These are phyloP conservation scores for Leccinum aurantiacum DNA, from an alignment of 768 basidiomycete species.

Conservation along the genomic window DNA sequence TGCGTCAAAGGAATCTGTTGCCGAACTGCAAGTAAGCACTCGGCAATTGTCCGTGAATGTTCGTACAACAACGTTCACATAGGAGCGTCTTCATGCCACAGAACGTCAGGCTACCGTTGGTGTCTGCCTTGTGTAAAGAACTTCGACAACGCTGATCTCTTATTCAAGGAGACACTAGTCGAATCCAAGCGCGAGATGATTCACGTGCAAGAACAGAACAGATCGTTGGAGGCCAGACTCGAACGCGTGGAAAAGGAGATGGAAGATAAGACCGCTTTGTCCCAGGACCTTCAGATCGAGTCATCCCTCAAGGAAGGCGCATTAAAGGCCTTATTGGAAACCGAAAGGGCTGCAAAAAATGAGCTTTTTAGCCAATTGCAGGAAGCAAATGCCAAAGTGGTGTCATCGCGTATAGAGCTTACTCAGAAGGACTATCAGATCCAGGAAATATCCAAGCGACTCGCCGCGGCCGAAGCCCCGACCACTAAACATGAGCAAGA, in stretches of 20 bases:
- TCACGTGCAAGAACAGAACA: slow-evolving; percentile 26
- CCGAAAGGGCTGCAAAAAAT: slow-evolving; percentile 22
- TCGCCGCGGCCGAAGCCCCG: slow-evolving; percentile 24
- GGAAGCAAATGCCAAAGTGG: slow-evolving; percentile 19
- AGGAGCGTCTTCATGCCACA: slow-evolving; percentile 27
- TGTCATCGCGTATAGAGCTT: slow-evolving; percentile 25
- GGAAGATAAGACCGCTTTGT: slow-evolving; percentile 10
- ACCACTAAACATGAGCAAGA: slow-evolving; percentile 32
- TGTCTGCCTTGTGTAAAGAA: background rate
- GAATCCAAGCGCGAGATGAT: slow-evolving; percentile 18
- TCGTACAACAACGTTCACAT: background rate
- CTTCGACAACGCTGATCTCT: background rate
- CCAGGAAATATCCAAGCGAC: slow-evolving; percentile 24
- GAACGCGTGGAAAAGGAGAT: slow-evolving; percentile 12
- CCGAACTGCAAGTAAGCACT: slow-evolving; percentile 47
- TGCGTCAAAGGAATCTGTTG: slow-evolving; percentile 53
- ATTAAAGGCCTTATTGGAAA: slow-evolving; percentile 22
- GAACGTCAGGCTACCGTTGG: slow-evolving; percentile 22
- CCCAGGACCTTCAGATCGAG: slow-evolving; percentile 22
- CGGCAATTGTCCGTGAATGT: background rate
- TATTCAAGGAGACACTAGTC: slow-evolving; percentile 16
- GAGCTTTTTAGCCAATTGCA: slow-evolving; percentile 21
- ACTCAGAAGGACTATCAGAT: slow-evolving; percentile 18
- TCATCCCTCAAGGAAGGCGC: slow-evolving; percentile 29
- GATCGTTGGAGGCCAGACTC: slow-evolving; percentile 13